Percentiles rank a stretch among this genome's conserved stretches.
These are phyloP conservation scores for Monilinia fructicola DNA, from an alignment of 2,329 filamentous ascomycete genomes.

Conservation along the genomic window DNA sequence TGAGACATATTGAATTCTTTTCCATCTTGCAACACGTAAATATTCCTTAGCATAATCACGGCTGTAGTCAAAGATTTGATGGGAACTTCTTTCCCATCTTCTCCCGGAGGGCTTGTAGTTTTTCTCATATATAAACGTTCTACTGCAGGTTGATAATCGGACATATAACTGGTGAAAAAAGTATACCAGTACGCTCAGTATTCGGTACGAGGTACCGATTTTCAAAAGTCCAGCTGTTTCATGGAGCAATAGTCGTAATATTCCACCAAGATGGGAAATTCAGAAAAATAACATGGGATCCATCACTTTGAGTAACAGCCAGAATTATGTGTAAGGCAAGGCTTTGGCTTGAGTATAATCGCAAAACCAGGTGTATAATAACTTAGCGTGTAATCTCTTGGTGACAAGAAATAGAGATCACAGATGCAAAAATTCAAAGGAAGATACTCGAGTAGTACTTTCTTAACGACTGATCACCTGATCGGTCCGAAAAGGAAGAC, in stretches of 20 bases:
- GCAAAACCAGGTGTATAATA: neutral
- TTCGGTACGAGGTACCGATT: neutral
- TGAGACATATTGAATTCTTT: neutral
- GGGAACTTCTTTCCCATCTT: neutral
- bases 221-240: neutral
- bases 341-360: neutral
- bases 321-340: neutral
- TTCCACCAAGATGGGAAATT: conserved; percentile 1
- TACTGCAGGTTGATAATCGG: neutral
- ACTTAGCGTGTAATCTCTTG: neutral
- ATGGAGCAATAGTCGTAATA: neutral
- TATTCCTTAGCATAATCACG: neutral
- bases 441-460: neutral
- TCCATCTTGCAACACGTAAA: neutral
- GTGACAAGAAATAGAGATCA: neutral
- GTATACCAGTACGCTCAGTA: neutral
- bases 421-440: neutral
- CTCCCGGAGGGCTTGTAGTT: neutral
- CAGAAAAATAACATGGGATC: neutral
- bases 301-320: neutral
- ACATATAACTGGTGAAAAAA: neutral
- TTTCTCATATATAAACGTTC: neutral
- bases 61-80: neutral
- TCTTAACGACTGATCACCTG: neutral
- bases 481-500: conserved; percentile 15